Base-by-base conservation (phyloP, 306 rosid species). In the Fragaria vesca region DNA sequence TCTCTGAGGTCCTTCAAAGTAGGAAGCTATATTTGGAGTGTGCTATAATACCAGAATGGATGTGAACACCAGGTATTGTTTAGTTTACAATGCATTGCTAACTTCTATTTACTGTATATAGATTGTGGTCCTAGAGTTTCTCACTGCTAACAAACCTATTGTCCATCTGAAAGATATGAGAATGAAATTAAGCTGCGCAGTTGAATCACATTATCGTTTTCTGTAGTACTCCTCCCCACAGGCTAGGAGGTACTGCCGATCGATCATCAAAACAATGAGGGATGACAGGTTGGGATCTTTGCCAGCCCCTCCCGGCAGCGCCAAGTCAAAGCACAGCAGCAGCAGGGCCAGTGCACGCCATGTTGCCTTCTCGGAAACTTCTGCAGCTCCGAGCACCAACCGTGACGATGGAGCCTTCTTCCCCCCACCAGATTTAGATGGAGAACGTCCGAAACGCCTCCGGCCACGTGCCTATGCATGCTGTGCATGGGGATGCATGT, bases 401-500 rank as follows among this genome's bases (percentile, higher is more conserved):
- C 15, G 45, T 8, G 8, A 45, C 2, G 12, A 28, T 4, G 68
- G 20, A 70, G 5, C 20, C 11, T 17, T 46, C 78, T 13, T 40
- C 48, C 24, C 18, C 4, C 28, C 65, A 21, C 69, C 78, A 2
- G 71, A 71, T n/a, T 66, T 67, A 50, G 81, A 81, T 5, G 58
- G 48, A 5, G 79, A 78, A 32, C 69, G 38, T 24, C 2, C n/a
- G 7, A 47, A 60, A 8, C 47, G 78, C 52, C 15, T 73, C 26
- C 76, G 71, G 0, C 82, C 85, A 6, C 8, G 18, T 21, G 71
- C 73, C 26, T 72, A 82, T 13, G 76, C 85, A 43, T 76, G 80
- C 71, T 83, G 85, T 36, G 88, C 78, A 1, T 85, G 91, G 87
- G 21, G 84, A 15, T 85, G 87, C 74, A 6, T 88, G 28, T 0